Conservation (phyloP, 192 early-diverging fungal genomes). For the Funneliformis geosporum region DNA sequence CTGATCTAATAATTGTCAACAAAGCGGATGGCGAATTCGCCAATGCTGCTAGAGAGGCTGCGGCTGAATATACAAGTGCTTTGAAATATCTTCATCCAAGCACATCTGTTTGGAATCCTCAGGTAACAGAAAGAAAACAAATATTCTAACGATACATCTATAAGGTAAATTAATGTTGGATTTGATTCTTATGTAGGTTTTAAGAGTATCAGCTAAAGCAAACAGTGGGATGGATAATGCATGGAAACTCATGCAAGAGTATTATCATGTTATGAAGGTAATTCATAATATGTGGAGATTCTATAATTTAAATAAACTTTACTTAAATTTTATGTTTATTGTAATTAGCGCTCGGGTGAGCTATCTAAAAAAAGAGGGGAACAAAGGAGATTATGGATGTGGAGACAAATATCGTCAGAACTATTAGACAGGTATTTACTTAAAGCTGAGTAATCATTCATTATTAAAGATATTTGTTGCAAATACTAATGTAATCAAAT, state of each 20-base stretch:
- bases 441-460: background rate
- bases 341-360: constrained; percentile 38
- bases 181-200: constrained; percentile 40
- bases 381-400: constrained; percentile 70
- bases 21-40: constrained; percentile 76
- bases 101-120: constrained; percentile 47
- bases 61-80: constrained; percentile 69
- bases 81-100: constrained; percentile 63
- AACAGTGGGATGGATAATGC: constrained; percentile 55
- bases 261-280: constrained; percentile 57
- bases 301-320: background rate
- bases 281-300: background rate
- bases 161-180: background rate
- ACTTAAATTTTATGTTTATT: background rate
- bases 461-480: background rate
- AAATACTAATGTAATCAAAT: background rate
- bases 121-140: constrained; percentile 23
- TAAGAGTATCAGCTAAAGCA: constrained; percentile 58
- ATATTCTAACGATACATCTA: background rate
- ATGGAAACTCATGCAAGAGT: constrained; percentile 64
- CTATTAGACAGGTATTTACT: constrained; percentile 52
- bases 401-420: constrained; percentile 65
- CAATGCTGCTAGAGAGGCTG: constrained; percentile 61
- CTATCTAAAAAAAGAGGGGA: constrained; percentile 50
- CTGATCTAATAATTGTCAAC: constrained; percentile 80